Evolutionary conservation across 2,329 filamentous ascomycete genomes (phyloP).

Genomic region (Pestalotiopsis sp.): DNA sequence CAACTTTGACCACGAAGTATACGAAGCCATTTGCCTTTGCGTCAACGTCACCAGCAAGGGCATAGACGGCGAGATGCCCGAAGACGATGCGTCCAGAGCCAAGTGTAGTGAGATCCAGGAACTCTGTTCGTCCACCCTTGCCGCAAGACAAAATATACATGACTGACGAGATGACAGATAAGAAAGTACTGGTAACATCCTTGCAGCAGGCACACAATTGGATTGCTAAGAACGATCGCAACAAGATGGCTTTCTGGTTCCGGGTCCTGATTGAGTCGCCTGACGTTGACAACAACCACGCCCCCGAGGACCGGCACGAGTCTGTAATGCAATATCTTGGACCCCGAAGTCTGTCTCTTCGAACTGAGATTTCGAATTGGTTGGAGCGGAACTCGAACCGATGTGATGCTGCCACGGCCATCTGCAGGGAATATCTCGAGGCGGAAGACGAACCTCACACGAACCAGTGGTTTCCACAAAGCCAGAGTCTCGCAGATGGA

Average conservation of each 20-base stretch:
- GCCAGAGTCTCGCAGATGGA: conserved; percentile 49
- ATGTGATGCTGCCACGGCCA: conserved; percentile 54
- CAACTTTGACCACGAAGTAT: conserved; percentile 65
- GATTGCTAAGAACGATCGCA: conserved; percentile 67
- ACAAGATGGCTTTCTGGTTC: conserved; percentile 71
- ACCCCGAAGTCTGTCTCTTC: conserved; percentile 57
- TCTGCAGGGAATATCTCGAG: conserved; percentile 56
- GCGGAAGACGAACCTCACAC: conserved; percentile 49
- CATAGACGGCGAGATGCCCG: conserved; percentile 62
- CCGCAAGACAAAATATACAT: conserved; percentile 2
- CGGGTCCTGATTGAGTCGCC: conserved; percentile 60
- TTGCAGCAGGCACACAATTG: conserved; percentile 69
- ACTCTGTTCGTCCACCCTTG: conserved; percentile 48
- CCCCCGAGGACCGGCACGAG: conserved; percentile 50
- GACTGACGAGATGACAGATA: conserved; percentile 45
- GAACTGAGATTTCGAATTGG: conserved; percentile 63
- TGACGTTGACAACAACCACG: conserved; percentile 46
- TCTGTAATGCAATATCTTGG: conserved; percentile 51
- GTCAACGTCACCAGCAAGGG: conserved; percentile 68
- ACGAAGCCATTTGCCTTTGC: conserved; percentile 64
- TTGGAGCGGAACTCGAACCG: conserved; percentile 60
- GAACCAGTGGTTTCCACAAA: conserved; percentile 47
- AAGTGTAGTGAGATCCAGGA: conserved; percentile 65
- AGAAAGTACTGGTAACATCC: conserved; percentile 65
- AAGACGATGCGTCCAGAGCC: conserved; percentile 55